Conservation (phyloP, 306 rosid species). For the Arachis stenosperma region DNA sequence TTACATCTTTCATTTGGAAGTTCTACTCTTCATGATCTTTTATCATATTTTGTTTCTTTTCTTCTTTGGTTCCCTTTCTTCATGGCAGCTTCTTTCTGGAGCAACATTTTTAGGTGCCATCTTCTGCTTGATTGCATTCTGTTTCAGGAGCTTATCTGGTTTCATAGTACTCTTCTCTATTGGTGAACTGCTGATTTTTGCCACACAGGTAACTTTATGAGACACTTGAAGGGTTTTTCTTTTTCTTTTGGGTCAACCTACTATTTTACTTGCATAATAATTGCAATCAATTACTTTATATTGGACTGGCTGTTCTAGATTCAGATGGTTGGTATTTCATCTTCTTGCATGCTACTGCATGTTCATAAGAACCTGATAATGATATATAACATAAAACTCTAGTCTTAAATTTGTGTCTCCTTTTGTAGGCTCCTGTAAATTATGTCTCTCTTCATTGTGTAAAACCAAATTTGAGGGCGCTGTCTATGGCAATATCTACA, state of each 20-base stretch:
- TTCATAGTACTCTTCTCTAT: conserved; percentile 67
- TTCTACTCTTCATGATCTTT: conserved; percentile 24
- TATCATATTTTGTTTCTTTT: conserved; percentile 19
- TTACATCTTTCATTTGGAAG: conserved; percentile 20
- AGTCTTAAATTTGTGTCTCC: conserved; percentile 4
- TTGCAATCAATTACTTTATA: conserved; percentile 22
- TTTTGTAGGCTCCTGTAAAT: conserved; percentile 93
- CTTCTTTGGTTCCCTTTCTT: conserved; percentile 35
- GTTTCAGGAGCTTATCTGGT: conserved; percentile 63
- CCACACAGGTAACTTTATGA: conserved; percentile 70
- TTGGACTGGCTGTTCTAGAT: conserved; percentile 28
- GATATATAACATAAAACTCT: conserved; percentile 23
- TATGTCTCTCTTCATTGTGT: conserved; percentile 82
- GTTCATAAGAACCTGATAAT: conserved; percentile 22
- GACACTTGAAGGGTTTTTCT: conserved; percentile 14
- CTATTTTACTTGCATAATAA: conserved; percentile 21
- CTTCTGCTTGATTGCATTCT: conserved; percentile 83
- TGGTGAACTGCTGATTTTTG: conserved; percentile 87
- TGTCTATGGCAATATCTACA: conserved; percentile 89
- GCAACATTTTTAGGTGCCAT: conserved; percentile 85
- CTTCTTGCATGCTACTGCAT: background rate
- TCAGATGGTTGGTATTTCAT: conserved; percentile 16
- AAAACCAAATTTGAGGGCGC: conserved; percentile 81
- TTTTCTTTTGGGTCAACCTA: conserved; percentile 5
- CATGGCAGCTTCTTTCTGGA: conserved; percentile 79